Conservation (phyloP, 345 rosid genomes). For the Arabidopsis suecica region DNA sequence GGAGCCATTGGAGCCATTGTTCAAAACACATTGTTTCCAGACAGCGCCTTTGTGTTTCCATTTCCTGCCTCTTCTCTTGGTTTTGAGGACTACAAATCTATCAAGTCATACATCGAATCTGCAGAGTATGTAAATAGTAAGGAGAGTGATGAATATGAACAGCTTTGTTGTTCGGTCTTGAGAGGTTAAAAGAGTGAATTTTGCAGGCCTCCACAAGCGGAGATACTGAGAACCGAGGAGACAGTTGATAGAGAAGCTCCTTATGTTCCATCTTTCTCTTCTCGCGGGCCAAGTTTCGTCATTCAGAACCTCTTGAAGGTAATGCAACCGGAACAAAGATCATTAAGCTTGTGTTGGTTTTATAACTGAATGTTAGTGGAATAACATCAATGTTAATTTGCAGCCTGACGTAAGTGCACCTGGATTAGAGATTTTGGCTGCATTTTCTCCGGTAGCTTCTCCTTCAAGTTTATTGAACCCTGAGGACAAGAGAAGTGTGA, state of each 20-base stretch:
- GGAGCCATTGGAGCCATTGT: slow-evolving; percentile 52
- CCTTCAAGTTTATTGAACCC: neutral
- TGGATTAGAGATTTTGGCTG: slow-evolving; percentile 51
- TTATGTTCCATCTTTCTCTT: slow-evolving; percentile 47
- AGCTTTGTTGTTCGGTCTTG: slow-evolving; percentile 3
- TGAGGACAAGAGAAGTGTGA: slow-evolving; percentile 35
- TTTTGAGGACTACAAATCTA: neutral
- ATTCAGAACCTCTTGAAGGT: slow-evolving; percentile 45
- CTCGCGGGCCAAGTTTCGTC: slow-evolving; percentile 49
- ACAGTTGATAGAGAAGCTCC: slow-evolving; percentile 47
- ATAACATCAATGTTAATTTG: slow-evolving; percentile 5
- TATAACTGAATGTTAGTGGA: neutral
- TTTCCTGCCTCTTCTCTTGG: slow-evolving; percentile 40
- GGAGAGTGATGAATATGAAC: neutral
- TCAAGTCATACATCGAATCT: slow-evolving; percentile 44
- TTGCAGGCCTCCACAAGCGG: slow-evolving; percentile 42
- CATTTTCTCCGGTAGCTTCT: slow-evolving; percentile 41
- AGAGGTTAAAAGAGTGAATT: neutral
- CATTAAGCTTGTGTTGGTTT: neutral
- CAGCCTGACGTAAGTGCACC: slow-evolving; percentile 57
- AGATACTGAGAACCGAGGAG: slow-evolving; percentile 45
- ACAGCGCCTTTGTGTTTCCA: slow-evolving; percentile 33
- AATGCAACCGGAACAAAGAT: slow-evolving; percentile 6
- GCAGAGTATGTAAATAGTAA: slow-evolving; percentile 34
- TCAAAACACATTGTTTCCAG: neutral